Conservation (phyloP, 2,329 filamentous ascomycete genomes). For the Fusarium gaditjirri region DNA sequence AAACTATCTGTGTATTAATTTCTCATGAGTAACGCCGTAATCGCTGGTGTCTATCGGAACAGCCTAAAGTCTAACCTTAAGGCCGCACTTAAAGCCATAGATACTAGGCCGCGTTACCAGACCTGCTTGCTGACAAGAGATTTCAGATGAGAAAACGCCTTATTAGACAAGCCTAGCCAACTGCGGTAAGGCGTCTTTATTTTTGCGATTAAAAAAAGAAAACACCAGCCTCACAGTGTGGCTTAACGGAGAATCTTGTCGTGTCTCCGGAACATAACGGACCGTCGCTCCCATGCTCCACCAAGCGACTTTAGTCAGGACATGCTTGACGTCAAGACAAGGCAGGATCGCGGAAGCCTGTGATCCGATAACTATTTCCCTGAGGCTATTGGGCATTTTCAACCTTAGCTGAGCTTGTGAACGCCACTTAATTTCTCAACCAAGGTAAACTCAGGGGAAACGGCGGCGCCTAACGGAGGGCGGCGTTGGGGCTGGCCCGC, state of each 20-base stretch:
- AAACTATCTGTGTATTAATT: fast-evolving
- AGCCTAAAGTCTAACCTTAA: too few relatives aligned
- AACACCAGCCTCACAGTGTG: fast-evolving
- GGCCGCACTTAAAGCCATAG: too few relatives aligned
- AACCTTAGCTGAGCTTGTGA: neutral
- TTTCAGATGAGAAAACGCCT: neutral
- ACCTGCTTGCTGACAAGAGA: neutral
- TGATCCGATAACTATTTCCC: neutral
- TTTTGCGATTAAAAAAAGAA: neutral
- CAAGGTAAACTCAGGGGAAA: neutral
- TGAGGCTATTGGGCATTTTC: neutral
- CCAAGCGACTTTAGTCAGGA: too few relatives aligned
- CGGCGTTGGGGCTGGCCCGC: neutral
- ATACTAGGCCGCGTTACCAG: conserved; percentile 53
- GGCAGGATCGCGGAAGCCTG: neutral
- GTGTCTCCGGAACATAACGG: neutral
- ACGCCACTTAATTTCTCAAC: neutral
- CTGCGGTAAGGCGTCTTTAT: neutral
- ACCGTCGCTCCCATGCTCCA: neutral
- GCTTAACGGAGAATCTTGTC: neutral
- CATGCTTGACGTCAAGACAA: neutral
- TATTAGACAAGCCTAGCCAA: fast-evolving
- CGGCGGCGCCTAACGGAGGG: neutral
- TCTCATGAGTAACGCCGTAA: too few relatives aligned
- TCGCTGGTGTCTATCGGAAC: fast-evolving